A percentile compares a stretch with the other conserved stretches of the same genome.
These are phyloP conservation scores for Arctostaphylos glauca DNA, from an alignment of 148 eudicot genomes.

Conservation along the genomic window DNA sequence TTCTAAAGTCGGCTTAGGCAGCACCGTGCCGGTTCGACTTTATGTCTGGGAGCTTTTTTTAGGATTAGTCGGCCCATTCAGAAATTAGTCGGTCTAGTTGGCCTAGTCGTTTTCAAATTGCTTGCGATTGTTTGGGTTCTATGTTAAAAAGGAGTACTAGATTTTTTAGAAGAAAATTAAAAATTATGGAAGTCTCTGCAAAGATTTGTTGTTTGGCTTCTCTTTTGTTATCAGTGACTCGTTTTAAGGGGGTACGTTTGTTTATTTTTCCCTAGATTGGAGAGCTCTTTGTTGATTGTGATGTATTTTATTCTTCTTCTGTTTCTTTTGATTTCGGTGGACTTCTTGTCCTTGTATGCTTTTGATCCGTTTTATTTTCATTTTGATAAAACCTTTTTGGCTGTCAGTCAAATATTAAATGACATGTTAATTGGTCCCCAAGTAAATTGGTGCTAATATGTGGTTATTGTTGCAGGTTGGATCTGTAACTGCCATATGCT, in stretches of 20 bases:
- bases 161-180: neutral
- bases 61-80: no score
- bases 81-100: no score
- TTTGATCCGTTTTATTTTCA: neutral
- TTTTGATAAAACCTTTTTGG: neutral
- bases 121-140: neutral
- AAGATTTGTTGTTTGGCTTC: neutral
- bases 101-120: neutral
- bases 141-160: neutral
- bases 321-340: neutral
- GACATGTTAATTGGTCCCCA: neutral
- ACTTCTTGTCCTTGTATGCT: slow-evolving; percentile 5
- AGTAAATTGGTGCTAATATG: slow-evolving; percentile 16
- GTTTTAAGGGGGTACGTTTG: neutral
- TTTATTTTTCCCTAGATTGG: neutral
- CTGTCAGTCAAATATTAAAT: neutral
- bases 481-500: slow-evolving; percentile 80
- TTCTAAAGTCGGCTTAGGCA: no score
- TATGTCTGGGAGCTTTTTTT: no score
- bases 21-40: no score
- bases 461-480: slow-evolving; percentile 64
- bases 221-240: neutral
- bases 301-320: neutral
- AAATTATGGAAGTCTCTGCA: neutral
- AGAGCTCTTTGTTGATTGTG: neutral